Percentiles rank a stretch among this genome's conserved stretches.
phyloP scores from a whole-genome alignment of 306 rosid species.

The Elaeagnus macrophylla region DNA sequence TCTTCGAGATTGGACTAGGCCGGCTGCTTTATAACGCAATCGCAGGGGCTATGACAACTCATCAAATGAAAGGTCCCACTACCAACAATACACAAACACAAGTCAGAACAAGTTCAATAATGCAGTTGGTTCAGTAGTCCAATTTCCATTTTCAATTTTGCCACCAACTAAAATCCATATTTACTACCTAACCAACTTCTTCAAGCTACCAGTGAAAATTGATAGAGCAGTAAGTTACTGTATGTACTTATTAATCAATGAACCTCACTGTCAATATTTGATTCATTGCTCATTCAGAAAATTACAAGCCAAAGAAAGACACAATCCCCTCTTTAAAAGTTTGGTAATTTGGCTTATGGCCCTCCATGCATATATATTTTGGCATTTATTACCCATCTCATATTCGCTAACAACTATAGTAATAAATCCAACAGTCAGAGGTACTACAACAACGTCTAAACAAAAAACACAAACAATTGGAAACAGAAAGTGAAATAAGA shows the following conservation, averaged over 20 bases:
- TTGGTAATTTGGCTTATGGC: conserved; percentile 17
- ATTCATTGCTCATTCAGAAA: neutral
- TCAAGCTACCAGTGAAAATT: too few relatives aligned
- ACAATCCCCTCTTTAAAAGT: conserved; percentile 24
- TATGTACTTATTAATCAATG: too few relatives aligned
- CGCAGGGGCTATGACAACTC: conserved; percentile 53
- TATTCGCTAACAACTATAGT: conserved; percentile 56
- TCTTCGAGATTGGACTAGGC: too few relatives aligned
- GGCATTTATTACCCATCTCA: conserved; percentile 80
- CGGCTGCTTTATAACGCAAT: conserved; percentile 42
- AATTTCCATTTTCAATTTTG: too few relatives aligned
- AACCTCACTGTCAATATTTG: neutral
- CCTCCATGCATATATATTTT: conserved; percentile 48
- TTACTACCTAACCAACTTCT: too few relatives aligned
- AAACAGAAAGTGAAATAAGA: conserved; percentile 22
- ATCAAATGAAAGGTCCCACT: conserved; percentile 39
- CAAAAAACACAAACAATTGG: conserved; percentile 33
- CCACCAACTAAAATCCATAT: too few relatives aligned
- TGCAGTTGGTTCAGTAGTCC: conserved; percentile 1
- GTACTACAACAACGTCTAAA: conserved; percentile 46
- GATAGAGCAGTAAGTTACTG: too few relatives aligned
- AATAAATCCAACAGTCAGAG: conserved; percentile 63
- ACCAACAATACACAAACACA: conserved; percentile 13
- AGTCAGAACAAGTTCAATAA: conserved; percentile 15
- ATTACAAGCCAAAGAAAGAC: conserved; percentile 17